phyloP scores from a whole-genome alignment of 345 rosid genomes.

The Toxicodendron radicans region DNA sequence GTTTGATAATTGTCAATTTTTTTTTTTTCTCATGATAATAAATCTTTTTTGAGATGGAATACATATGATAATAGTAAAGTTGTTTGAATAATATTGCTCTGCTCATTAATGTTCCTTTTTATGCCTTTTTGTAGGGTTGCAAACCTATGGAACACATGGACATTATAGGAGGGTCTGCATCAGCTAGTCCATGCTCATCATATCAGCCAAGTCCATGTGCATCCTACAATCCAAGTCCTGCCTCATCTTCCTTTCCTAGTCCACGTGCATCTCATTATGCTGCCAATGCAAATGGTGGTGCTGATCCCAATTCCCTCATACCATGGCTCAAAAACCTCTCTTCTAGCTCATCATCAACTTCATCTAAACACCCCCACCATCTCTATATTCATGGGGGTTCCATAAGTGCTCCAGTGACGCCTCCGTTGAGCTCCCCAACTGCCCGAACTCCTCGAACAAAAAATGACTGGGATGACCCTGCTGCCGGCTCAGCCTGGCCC shows the following conservation, averaged over 20 bases:
- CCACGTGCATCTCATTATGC: constrained; percentile 58
- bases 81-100: neutral
- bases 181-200: constrained; percentile 93
- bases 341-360: constrained; percentile 60
- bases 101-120: neutral
- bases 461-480: constrained; percentile 61
- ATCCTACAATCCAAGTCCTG: constrained; percentile 87
- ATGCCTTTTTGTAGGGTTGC: constrained; percentile 63
- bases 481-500: constrained; percentile 42
- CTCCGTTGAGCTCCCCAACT: constrained; percentile 81
- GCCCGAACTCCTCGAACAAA: constrained; percentile 56
- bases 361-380: constrained; percentile 57
- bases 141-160: constrained; percentile 83
- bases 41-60: neutral
- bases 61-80: no score
- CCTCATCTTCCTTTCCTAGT: constrained; percentile 89
- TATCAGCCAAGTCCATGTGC: constrained; percentile 92
- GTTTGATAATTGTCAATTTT: neutral
- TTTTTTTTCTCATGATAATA: neutral
- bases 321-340: constrained; percentile 97
- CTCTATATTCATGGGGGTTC: constrained; percentile 72
- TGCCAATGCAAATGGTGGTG: constrained; percentile 43
- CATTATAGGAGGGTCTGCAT: constrained; percentile 77
- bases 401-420: constrained; percentile 96
- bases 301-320: constrained; percentile 83